Evolutionary conservation across 169 alveolate species (phyloP).

Genomic region (Blepharisma undulans): DNA sequence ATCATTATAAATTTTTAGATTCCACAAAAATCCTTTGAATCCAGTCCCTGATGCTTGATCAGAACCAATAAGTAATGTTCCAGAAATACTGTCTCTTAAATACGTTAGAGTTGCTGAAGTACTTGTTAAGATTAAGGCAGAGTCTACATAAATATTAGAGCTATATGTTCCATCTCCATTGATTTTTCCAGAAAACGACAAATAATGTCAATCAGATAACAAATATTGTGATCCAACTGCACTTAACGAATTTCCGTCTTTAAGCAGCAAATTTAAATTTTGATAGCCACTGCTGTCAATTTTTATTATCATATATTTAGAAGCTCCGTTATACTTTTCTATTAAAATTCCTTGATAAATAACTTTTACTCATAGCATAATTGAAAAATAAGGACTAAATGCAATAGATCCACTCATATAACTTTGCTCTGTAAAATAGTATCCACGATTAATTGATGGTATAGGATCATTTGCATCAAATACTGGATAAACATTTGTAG

Average conservation of each 20-base stretch:
- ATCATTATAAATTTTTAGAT: not conserved
- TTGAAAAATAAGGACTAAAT: not conserved
- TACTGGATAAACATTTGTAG: not conserved
- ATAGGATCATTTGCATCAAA: conserved; percentile 23
- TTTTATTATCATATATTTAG: not conserved
- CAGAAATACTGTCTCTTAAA: not conserved
- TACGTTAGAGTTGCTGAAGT: not conserved
- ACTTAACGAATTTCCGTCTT: not conserved
- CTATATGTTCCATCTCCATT: not conserved
- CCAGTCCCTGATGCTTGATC: not conserved
- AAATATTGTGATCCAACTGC: not conserved
- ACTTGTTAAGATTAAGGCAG: not conserved
- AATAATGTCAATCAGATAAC: not conserved
- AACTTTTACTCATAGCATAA: not conserved
- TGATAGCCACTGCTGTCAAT: not conserved
- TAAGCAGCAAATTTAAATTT: too few relatives aligned
- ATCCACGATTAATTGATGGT: conserved; percentile 1
- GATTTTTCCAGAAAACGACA: not conserved
- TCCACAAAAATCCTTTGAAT: not conserved
- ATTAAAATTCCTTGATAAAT: not conserved
- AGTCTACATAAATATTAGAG: not conserved
- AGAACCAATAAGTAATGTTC: not conserved
- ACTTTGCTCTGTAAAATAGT: not conserved
- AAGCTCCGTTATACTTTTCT: not conserved
- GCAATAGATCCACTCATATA: not conserved